Evolutionary conservation across 768 basidiomycete species (phyloP).

Genomic region (Mycena galopus): DNA sequence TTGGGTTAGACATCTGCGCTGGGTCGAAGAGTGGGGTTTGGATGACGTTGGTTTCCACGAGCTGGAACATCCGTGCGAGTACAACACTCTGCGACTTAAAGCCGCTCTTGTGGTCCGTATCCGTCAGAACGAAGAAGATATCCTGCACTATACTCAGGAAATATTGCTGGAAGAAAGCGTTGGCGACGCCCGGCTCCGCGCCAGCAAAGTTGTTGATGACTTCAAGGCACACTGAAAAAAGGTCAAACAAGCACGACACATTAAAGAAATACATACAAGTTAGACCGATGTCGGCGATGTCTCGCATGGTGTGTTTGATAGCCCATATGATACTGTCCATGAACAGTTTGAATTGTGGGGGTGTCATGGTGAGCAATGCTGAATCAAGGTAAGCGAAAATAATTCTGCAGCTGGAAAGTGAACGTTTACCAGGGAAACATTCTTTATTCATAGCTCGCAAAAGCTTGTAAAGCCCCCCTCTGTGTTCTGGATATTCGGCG

Average conservation of each 20-base stretch:
- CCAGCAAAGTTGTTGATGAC: conserved; percentile 94
- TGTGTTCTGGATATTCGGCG: conserved; percentile 98
- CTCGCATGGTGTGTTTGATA: conserved; percentile 99
- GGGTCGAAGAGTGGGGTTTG: conserved; percentile 90
- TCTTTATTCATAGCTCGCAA: conserved; percentile 91
- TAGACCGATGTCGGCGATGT: conserved; percentile 93
- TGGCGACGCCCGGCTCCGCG: conserved; percentile 82
- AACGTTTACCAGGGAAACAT: conserved; percentile 90
- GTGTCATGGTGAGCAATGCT: conserved; percentile 91
- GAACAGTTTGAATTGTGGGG: conserved; percentile 94
- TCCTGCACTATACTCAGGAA: conserved; percentile 94
- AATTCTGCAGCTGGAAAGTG: background rate
- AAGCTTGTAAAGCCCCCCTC: conserved; percentile 96
- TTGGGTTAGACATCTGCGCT: conserved; percentile 74
- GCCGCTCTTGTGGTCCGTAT: conserved; percentile 98
- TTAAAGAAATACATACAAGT: conserved; percentile 65
- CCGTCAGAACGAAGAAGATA: conserved; percentile 96
- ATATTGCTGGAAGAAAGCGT: conserved; percentile 97
- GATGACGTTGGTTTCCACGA: conserved; percentile 86
- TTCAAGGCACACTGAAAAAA: conserved; percentile 83
- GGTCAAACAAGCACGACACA: conserved; percentile 7
- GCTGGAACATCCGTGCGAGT: conserved; percentile 93
- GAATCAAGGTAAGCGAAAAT: conserved; percentile 29
- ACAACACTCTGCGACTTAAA: conserved; percentile 95
- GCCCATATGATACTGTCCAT: conserved; percentile 99